Evolutionary conservation across 768 basidiomycete species (phyloP).

Genomic region (Postia placenta): DNA sequence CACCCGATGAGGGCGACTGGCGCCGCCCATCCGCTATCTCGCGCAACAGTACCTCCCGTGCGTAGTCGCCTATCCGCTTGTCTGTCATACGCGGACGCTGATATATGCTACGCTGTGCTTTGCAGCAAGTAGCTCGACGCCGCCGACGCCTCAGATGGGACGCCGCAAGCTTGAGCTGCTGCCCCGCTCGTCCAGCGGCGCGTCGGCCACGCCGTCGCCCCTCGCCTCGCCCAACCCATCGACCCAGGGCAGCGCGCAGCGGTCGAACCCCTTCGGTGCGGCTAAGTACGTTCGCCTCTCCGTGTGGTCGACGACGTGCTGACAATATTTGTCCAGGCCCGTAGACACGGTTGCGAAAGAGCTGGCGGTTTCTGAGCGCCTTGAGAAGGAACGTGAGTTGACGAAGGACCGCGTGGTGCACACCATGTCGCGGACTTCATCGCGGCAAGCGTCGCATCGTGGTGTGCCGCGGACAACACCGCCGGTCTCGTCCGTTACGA

Average conservation of each 20-base stretch:
- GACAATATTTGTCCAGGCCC: slow-evolving; percentile 42
- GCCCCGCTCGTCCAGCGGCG: slow-evolving; percentile 66
- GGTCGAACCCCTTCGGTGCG: slow-evolving; percentile 80
- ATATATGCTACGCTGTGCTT: background rate
- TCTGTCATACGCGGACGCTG: background rate
- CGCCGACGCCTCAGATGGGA: slow-evolving; percentile 74
- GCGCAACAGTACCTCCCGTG: slow-evolving; percentile 57
- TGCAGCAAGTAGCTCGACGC: slow-evolving; percentile 63
- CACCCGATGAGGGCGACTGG: slow-evolving; percentile 67
- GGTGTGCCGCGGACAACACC: slow-evolving; percentile 16
- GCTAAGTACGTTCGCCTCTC: slow-evolving; percentile 51
- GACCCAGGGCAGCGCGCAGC: slow-evolving; percentile 32
- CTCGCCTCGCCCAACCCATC: slow-evolving; percentile 74
- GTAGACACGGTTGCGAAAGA: slow-evolving; percentile 80
- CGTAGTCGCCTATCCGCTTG: slow-evolving; percentile 23
- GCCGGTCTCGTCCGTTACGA: slow-evolving; percentile 26
- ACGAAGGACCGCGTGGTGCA: slow-evolving; percentile 30
- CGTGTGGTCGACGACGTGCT: background rate
- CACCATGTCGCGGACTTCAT: slow-evolving; percentile 40
- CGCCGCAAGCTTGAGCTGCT: slow-evolving; percentile 83
- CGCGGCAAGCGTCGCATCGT: slow-evolving; percentile 26
- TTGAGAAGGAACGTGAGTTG: slow-evolving; percentile 57
- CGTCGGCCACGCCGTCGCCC: slow-evolving; percentile 66
- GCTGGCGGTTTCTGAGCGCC: slow-evolving; percentile 62
- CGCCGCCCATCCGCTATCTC: slow-evolving; percentile 44